Conservation (phyloP, 2,329 filamentous ascomycete genomes). For the Fusarium phyllophilum region DNA sequence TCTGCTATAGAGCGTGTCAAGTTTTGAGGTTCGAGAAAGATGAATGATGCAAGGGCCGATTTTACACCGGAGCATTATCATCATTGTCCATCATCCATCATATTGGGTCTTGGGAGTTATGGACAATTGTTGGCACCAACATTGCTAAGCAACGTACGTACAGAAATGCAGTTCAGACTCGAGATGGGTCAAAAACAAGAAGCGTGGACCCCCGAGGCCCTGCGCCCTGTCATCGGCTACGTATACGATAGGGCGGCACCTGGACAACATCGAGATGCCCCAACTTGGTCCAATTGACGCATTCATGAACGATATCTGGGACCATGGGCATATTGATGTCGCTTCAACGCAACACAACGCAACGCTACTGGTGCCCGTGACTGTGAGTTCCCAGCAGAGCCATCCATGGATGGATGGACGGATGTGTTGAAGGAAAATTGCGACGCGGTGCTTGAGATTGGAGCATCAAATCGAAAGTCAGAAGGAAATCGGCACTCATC, state of each 20-base stretch:
- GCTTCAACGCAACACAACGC: constrained; percentile 29
- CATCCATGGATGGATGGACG: background rate
- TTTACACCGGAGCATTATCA: background rate
- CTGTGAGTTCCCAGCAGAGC: constrained; percentile 8
- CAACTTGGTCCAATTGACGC: constrained; percentile 35
- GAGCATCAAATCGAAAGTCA: constrained; percentile 1
- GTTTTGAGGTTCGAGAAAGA: constrained; percentile 23
- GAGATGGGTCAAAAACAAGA: constrained; percentile 33
- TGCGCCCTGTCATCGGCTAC: constrained; percentile 38
- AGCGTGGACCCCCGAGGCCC: constrained; percentile 32
- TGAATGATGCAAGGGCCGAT: constrained; percentile 22
- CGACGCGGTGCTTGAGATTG: background rate
- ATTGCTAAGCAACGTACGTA: constrained; percentile 23
- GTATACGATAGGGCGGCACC: constrained; percentile 38
- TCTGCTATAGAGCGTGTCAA: constrained; percentile 2
- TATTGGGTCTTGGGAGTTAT: background rate
- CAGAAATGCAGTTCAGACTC: constrained; percentile 21
- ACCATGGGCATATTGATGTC: constrained; percentile 25
- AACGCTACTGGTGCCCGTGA: constrained; percentile 28
- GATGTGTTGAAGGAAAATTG: background rate
- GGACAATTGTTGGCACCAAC: constrained; percentile 20
- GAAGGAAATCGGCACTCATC: constrained; percentile 1
- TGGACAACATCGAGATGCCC: constrained; percentile 40
- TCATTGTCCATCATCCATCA: background rate
- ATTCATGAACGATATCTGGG: constrained; percentile 34